Evolutionary conservation across 169 alveolate genomes (phyloP), one percentile per base, ranked within the genome.

Genomic region (Eimeria acervulina): DNA sequence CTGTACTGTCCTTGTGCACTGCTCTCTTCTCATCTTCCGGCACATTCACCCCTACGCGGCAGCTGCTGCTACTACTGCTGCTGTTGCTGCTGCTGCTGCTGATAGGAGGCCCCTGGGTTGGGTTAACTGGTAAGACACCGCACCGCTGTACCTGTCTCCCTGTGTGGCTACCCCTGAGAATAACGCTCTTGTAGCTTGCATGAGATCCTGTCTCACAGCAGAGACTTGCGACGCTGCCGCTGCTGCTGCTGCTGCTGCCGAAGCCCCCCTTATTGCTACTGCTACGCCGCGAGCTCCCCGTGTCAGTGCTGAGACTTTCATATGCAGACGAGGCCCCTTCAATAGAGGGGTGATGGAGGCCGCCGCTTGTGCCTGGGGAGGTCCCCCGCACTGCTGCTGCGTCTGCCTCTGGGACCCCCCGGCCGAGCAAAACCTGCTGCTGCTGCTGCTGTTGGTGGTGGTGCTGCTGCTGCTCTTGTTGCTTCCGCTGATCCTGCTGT

Each of bases 281-380:
- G 91, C 74, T 83, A 76, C 91, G 74, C 55, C 74, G 91, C 15
- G 91, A 83, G 74, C 91, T 83, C 28, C 91, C 91, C 31, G 91
- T 52, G 74, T 83, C 91, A n/a, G 91, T 83, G 52, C 91, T 83
- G 33, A 83, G 76, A 28, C 91, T 83, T 31, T 47, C 91, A 83
- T 38, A 42, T 10, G 52, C 40, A 26, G 52, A 83, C 38, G 91
- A 28, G 44, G 76, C 91, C 76, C 70, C 52, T 21, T 52, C 89
- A 17, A 21, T 19, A 28, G 4, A 36, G 2, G 40, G 89, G 8
- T 31, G 55, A 19, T 31, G 55, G 36, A 40, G 42, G 23, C 68
- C 68, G 68, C 47, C 31, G 91, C 76, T 42, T 31, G 70, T 6
- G 85, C 85, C 52, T 74, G 59, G 12, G 85, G 17, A 19, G 51